These are phyloP conservation scores for Monosporozyma yasuniensis DNA, from an alignment of 805 yeast species.

Conservation along the genomic window DNA sequence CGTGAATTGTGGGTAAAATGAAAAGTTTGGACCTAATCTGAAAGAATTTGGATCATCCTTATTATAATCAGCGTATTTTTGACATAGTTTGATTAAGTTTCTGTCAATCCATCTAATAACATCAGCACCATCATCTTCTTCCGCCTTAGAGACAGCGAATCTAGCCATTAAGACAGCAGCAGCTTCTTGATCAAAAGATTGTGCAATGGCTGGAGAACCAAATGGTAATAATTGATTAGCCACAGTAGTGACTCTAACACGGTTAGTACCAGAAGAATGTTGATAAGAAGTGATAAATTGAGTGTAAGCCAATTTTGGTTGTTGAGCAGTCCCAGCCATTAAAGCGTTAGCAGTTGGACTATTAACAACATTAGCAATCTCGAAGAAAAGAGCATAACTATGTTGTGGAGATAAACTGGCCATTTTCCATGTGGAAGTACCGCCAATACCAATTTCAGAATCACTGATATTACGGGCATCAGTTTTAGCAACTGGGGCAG, in stretches of 20 bases:
- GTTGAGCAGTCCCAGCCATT: constrained; percentile 8
- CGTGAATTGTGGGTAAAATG: constrained; percentile 89
- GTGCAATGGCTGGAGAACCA: constrained; percentile 46
- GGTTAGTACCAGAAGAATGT: constrained; percentile 86
- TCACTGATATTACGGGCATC: constrained; percentile 76
- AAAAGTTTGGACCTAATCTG: constrained; percentile 73
- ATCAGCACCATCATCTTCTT: constrained; percentile 84
- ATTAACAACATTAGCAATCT: constrained; percentile 43
- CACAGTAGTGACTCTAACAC: constrained; percentile 86
- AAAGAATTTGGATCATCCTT: constrained; percentile 79
- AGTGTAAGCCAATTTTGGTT: constrained; percentile 39
- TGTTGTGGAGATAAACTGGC: constrained; percentile 80
- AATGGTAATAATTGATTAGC: constrained; percentile 43
- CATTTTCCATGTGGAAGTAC: constrained; percentile 81
- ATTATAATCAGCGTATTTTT: constrained; percentile 86
- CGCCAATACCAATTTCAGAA: constrained; percentile 89
- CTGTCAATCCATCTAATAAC: constrained; percentile 92
- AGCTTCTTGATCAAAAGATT: constrained; percentile 94
- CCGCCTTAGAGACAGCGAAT: constrained; percentile 75
- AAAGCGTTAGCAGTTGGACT: constrained; percentile 4
- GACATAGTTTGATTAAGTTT: constrained; percentile 80
- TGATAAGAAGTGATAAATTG: constrained; percentile 91
- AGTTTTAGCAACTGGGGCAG: constrained; percentile 56
- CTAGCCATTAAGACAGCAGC: constrained; percentile 93
- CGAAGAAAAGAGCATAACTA: constrained; percentile 84